A percentile compares a stretch with the other conserved stretches of the same genome.
These are phyloP conservation scores for Agrocybe pediades DNA, from an alignment of 768 basidiomycete genomes.

Conservation along the genomic window DNA sequence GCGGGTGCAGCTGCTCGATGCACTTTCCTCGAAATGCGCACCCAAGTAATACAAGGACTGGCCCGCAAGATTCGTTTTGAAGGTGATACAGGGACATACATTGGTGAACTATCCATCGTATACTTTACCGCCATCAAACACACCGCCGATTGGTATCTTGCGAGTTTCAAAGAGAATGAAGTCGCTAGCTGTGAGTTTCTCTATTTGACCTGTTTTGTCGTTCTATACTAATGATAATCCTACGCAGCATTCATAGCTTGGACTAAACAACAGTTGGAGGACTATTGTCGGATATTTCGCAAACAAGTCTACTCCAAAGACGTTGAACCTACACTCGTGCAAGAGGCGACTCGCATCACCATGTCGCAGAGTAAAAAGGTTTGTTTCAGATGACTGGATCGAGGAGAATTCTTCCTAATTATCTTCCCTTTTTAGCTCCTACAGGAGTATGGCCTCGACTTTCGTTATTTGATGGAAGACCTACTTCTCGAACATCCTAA, in stretches of 20 bases:
- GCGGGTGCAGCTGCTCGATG: slow-evolving; percentile 78
- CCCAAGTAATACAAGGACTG: slow-evolving; percentile 70
- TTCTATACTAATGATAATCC: slow-evolving; percentile 2
- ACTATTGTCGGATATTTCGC: slow-evolving; percentile 82
- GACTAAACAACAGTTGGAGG: slow-evolving; percentile 85
- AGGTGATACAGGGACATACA: slow-evolving; percentile 82
- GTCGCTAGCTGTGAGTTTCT: slow-evolving; percentile 78
- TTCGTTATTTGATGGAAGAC: slow-evolving; percentile 87
- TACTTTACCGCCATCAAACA: slow-evolving; percentile 95
- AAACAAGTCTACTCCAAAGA: slow-evolving; percentile 91
- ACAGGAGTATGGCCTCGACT: slow-evolving; percentile 93
- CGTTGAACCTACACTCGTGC: slow-evolving; percentile 65
- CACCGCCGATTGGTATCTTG: slow-evolving; percentile 97
- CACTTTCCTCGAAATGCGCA: slow-evolving; percentile 80
- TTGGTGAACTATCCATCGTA: slow-evolving; percentile 86
- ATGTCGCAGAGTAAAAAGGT: slow-evolving; percentile 86
- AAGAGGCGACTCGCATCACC: slow-evolving; percentile 80
- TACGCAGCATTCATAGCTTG: slow-evolving; percentile 89
- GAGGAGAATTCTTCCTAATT: background rate
- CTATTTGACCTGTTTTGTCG: background rate
- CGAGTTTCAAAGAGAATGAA: slow-evolving; percentile 94
- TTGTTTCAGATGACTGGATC: background rate
- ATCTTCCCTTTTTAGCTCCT: slow-evolving; percentile 54
- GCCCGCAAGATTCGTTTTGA: slow-evolving; percentile 90
- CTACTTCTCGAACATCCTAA: slow-evolving; percentile 58